phyloP scores from a whole-genome alignment of 202 grass and related monocot species.

The Carex sylvatica region DNA sequence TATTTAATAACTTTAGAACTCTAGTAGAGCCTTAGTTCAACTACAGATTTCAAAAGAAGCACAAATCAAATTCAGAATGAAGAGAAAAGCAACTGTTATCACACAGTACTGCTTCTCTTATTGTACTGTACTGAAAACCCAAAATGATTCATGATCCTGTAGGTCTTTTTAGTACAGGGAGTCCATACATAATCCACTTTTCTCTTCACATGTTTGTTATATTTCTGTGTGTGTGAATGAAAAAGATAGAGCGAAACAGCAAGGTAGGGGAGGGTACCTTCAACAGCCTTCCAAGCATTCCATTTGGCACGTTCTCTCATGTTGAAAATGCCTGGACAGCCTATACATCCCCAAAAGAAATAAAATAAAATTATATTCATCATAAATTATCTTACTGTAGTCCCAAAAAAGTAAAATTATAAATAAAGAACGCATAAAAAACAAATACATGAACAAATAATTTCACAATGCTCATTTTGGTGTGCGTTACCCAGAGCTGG shows the following conservation, averaged over 20 bases:
- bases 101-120: neutral
- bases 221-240: neutral
- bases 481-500: neutral
- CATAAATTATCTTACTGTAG: neutral
- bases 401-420: neutral
- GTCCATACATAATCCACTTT: neutral
- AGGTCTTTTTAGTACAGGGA: neutral
- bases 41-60: neutral
- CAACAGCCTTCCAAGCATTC: conserved; percentile 69
- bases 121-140: neutral
- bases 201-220: neutral
- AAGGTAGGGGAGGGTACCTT: no score
- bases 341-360: conserved; percentile 32
- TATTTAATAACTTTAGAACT: neutral
- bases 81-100: neutral
- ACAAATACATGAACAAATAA: neutral
- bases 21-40: neutral
- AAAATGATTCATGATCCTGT: neutral
- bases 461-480: neutral
- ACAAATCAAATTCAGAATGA: neutral
- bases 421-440: conserved; percentile 2
- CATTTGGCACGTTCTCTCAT: conserved; percentile 63
- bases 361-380: conserved; percentile 7
- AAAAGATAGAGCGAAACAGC: conserved; percentile 8
- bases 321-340: conserved; percentile 53